Conservation (phyloP, 2,329 filamentous ascomycete genomes). For the Stemphylium beticola region DNA sequence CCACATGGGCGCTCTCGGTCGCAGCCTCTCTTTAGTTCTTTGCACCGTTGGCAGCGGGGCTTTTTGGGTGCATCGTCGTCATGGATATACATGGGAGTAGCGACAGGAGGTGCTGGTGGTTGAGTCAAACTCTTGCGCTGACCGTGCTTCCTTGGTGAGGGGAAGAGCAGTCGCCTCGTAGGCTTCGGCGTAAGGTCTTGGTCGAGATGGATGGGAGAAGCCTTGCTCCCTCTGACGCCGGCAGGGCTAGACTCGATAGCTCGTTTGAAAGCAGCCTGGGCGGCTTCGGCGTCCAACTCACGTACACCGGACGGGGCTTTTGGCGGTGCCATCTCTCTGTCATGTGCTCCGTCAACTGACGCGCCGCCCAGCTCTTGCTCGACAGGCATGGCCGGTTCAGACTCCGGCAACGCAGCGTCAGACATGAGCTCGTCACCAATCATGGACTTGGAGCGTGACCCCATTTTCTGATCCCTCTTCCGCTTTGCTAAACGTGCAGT, state of each 20-base stretch:
- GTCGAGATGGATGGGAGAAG: slow-evolving; percentile 58
- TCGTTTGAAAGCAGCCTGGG: slow-evolving; percentile 54
- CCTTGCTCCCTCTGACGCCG: slow-evolving; percentile 55
- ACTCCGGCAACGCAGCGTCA: slow-evolving; percentile 41
- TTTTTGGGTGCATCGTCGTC: slow-evolving; percentile 25
- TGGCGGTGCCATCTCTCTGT: slow-evolving; percentile 22
- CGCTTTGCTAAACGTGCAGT: slow-evolving; percentile 50
- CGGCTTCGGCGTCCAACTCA: slow-evolving; percentile 22
- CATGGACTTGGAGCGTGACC: slow-evolving; percentile 49
- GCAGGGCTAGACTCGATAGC: slow-evolving; percentile 68
- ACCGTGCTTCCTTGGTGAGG: slow-evolving; percentile 73
- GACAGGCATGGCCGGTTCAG: slow-evolving; percentile 29
- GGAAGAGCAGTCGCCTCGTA: slow-evolving; percentile 76
- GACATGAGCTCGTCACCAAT: slow-evolving; percentile 54
- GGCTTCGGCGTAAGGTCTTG: slow-evolving; percentile 62
- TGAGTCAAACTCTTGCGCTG: slow-evolving; percentile 68
- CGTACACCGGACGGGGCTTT: slow-evolving; percentile 5
- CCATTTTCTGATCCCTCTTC: slow-evolving; percentile 36
- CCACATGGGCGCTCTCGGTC: slow-evolving; percentile 36
- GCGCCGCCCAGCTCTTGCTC: slow-evolving; percentile 14
- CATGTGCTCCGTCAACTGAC: slow-evolving; percentile 17
- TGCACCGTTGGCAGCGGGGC: slow-evolving; percentile 35
- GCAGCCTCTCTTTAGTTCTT: slow-evolving; percentile 29
- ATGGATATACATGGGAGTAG: slow-evolving; percentile 8
- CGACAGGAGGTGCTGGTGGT: slow-evolving; percentile 23